Percentiles rank a stretch among this genome's conserved stretches.
Conservation (phyloP, 345 rosid species). For the Limnanthes douglasii region DNA sequence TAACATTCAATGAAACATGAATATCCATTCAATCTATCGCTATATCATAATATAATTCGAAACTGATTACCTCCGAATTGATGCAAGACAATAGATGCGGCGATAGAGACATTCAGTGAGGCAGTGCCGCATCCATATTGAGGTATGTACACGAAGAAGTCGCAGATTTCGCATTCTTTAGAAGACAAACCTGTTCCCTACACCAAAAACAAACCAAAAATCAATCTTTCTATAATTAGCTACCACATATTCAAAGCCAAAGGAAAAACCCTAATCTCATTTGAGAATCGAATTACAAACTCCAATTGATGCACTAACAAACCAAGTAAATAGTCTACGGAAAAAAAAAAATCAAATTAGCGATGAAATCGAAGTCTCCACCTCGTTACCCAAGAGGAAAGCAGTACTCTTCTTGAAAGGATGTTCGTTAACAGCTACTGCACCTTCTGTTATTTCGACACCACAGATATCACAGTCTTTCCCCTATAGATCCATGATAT, state of each 20-base stretch:
- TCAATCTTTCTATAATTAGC: too few relatives aligned
- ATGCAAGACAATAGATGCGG: conserved; percentile 91
- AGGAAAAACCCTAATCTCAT: neutral
- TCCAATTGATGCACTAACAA: too few relatives aligned
- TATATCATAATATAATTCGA: neutral
- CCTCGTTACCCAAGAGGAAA: conserved; percentile 96
- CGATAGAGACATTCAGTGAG: conserved; percentile 85
- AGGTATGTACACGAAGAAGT: conserved; percentile 82
- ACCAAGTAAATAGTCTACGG: too few relatives aligned
- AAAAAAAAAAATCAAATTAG: too few relatives aligned
- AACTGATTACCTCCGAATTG: conserved; percentile 85
- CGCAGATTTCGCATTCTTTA: conserved; percentile 85
- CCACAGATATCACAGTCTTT: conserved; percentile 94
- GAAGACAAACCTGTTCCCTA: conserved; percentile 89
- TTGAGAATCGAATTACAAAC: neutral
- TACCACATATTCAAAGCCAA: neutral
- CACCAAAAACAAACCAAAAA: conserved; percentile 1
- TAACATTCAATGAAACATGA: neutral
- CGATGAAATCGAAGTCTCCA: too few relatives aligned
- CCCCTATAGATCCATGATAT: conserved; percentile 18
- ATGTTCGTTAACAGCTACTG: conserved; percentile 52
- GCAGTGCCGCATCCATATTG: conserved; percentile 94
- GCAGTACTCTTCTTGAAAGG: conserved; percentile 80
- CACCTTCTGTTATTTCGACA: conserved; percentile 77
- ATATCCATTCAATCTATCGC: conserved; percentile 2